These are phyloP conservation scores for Yarrowia sp. DNA, from an alignment of 805 yeast species.

Conservation along the genomic window DNA sequence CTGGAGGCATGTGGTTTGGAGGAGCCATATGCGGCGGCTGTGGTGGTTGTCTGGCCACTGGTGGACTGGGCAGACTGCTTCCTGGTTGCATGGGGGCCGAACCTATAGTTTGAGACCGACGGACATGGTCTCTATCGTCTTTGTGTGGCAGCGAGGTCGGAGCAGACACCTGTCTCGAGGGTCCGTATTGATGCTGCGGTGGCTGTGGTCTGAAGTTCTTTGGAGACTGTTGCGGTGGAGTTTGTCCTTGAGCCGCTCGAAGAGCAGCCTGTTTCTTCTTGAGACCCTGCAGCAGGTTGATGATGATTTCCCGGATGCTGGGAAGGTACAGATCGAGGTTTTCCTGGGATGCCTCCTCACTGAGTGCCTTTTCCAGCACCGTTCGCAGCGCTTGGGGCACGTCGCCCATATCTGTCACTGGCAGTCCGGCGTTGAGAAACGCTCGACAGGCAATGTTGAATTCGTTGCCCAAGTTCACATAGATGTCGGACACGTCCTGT, in stretches of 20 bases:
- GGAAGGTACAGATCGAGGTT: slow-evolving; percentile 83
- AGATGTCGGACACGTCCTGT: slow-evolving; percentile 84
- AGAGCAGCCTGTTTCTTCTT: slow-evolving; percentile 77
- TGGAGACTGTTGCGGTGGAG: not conserved
- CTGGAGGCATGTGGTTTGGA: slow-evolving; percentile 15
- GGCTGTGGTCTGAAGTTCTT: slow-evolving; percentile 29
- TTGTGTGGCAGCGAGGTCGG: slow-evolving; percentile 23
- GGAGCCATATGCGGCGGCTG: slow-evolving; percentile 23
- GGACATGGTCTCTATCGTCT: slow-evolving; percentile 29
- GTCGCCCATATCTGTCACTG: slow-evolving; percentile 80
- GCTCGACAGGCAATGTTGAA: slow-evolving; percentile 85
- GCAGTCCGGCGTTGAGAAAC: slow-evolving; percentile 78
- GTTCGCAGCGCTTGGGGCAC: slow-evolving; percentile 83
- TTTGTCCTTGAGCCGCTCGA: slow-evolving; percentile 44
- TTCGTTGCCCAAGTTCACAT: slow-evolving; percentile 92
- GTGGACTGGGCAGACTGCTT: slow-evolving; percentile 3
- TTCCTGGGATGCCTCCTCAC: slow-evolving; percentile 83
- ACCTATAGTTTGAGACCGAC: slow-evolving; percentile 34
- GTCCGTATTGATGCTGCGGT: slow-evolving; percentile 33
- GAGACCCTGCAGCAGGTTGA: slow-evolving; percentile 75
- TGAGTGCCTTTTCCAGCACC: slow-evolving; percentile 83
- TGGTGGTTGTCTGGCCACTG: slow-evolving; percentile 8
- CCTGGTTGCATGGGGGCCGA: slow-evolving; percentile 19
- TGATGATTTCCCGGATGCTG: slow-evolving; percentile 82
- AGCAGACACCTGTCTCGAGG: slow-evolving; percentile 30